These are phyloP conservation scores for Prunus padus DNA, from an alignment of 306 rosid species.

Conservation along the genomic window DNA sequence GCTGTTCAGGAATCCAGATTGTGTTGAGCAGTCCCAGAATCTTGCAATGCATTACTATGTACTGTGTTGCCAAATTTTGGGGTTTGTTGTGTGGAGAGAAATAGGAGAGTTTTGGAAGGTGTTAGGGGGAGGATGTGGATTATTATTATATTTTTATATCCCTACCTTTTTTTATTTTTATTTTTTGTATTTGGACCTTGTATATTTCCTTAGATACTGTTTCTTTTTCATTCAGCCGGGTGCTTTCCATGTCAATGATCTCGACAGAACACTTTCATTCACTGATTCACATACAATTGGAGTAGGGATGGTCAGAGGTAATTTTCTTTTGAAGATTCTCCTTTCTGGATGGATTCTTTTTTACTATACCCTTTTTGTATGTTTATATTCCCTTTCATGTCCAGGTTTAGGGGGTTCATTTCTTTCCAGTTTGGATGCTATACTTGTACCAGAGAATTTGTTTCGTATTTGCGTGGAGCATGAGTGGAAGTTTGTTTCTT, in stretches of 20 bases:
- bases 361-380: neutral
- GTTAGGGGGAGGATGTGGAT: neutral
- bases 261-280: constrained; percentile 58
- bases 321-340: neutral
- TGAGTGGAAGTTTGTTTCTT: constrained; percentile 41
- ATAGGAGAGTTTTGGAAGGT: too few species aligned
- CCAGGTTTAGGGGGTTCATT: constrained; percentile 52
- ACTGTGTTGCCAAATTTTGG: neutral
- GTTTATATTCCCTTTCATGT: constrained; percentile 1
- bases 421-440: constrained; percentile 59
- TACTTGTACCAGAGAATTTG: constrained; percentile 76
- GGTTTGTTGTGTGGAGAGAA: neutral
- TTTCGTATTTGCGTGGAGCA: constrained; percentile 71
- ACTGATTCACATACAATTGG: constrained; percentile 66
- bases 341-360: neutral
- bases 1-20: neutral
- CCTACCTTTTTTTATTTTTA: neutral
- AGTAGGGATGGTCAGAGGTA: constrained; percentile 60
- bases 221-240: constrained; percentile 59
- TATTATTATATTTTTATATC: neutral
- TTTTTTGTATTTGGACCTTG: neutral
- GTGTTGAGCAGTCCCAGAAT: neutral
- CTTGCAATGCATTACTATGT: neutral
- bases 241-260: constrained; percentile 46
- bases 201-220: constrained; percentile 4